A percentile compares a stretch with the other conserved stretches of the same genome.
phyloP scores from a whole-genome alignment of 192 early-diverging fungal genomes.

The Chytriomyces confervae region DNA sequence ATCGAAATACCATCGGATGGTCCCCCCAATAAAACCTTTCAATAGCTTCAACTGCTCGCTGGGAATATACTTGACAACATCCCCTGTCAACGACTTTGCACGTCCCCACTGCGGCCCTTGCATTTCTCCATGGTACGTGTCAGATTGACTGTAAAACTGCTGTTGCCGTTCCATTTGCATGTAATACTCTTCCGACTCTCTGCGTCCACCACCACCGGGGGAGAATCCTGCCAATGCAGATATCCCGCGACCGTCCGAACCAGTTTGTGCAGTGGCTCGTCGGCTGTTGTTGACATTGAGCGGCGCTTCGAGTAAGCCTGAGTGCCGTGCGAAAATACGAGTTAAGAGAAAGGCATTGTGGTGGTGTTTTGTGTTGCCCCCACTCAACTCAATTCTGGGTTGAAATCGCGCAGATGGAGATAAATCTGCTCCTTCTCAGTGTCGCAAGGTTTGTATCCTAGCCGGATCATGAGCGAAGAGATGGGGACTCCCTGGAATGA shows the following conservation, averaged over 20 bases:
- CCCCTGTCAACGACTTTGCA: constrained; percentile 35
- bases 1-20: too few species aligned
- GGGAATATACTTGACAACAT: constrained; percentile 63
- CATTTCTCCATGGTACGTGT: constrained; percentile 8
- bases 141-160: constrained; percentile 24
- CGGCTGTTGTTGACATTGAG: neutral
- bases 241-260: neutral
- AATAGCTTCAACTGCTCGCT: constrained; percentile 61
- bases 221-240: constrained; percentile 10
- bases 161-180: constrained; percentile 21
- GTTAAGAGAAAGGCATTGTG: constrained; percentile 8
- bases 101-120: constrained; percentile 14
- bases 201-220: neutral
- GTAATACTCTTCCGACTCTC: constrained; percentile 31
- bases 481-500: constrained; percentile 45
- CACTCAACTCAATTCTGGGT: constrained; percentile 12
- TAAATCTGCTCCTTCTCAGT: constrained; percentile 32
- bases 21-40: too few species aligned
- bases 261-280: constrained; percentile 24
- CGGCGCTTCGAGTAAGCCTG: constrained; percentile 9
- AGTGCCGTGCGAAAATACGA: too few species aligned
- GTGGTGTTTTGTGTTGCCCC: too few species aligned
- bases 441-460: constrained; percentile 38
- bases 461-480: constrained; percentile 41
- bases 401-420: constrained; percentile 30